Base-by-base conservation (phyloP, 2,329 filamentous ascomycete genomes). In the Phialophora verrucosa region DNA sequence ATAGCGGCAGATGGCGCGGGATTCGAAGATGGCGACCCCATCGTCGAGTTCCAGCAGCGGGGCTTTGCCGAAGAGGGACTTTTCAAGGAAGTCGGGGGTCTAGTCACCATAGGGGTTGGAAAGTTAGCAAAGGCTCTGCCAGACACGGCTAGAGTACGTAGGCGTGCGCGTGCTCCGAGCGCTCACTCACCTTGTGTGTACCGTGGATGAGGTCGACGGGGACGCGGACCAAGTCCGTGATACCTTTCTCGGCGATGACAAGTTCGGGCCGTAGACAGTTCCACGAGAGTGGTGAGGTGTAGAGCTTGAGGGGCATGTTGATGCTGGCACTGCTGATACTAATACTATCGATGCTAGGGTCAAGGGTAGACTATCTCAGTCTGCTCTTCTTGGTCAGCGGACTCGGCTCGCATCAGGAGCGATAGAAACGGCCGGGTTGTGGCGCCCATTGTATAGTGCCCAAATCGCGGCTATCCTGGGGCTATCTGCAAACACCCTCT, bases 41-140 rank as follows among this genome's bases (percentile, higher is more conserved):
- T 17, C 38, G 7, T n/a, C 54, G 31, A 38, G 54, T 29, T 63
- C 62, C 5, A 63, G 12, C 44, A 63, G 54, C n/a, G 62, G 62
- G 14, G 59, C 62, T 17, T 54, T 47, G 53, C 62, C 62, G 31
- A 58, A 63, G 10, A 63, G n/a, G 44, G 62, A 63, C 54, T 63
- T 63, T 6, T 53, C 62, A 11, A 42, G 32, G 31, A 63, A 63
- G 10, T 53, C 62, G 38, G 38, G 6, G 14, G 38, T 44, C 38
- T 44, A 5, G 38, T 7, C 14, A 7, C 17, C 32, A 11, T 11
- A 2, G 8, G 3, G 38, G 17, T n/a, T 44, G 17, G 38, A 35
- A 27, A 25, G 38, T 58, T 53, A 49, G 53, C 23, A 50, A 17
- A 27, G 44, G 20, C 44, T 47, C 44, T 47, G 44, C 20, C 44